These are phyloP conservation scores for Kwoniella pini DNA, from an alignment of 768 basidiomycete genomes.

Conservation along the genomic window DNA sequence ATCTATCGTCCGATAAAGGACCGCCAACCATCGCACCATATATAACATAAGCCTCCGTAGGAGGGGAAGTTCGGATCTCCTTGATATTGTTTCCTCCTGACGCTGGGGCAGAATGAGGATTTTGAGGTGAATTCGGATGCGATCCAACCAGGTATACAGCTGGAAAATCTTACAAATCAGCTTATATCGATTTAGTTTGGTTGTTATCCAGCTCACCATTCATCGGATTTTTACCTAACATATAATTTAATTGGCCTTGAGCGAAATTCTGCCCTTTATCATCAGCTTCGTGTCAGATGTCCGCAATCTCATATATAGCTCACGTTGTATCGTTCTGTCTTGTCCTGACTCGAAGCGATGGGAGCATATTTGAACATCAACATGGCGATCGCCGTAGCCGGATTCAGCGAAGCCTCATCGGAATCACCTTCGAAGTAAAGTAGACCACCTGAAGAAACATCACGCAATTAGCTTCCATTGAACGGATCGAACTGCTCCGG, in stretches of 20 bases:
- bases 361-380: conserved; percentile 74
- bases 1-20: conserved; percentile 72
- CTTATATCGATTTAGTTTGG: background rate
- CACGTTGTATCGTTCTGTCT: conserved; percentile 66
- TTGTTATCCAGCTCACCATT: conserved; percentile 60
- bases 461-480: no score
- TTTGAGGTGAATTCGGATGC: conserved; percentile 85
- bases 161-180: conserved; percentile 40
- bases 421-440: conserved; percentile 83
- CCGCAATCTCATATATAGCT: conserved; percentile 19
- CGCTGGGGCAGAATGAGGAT: conserved; percentile 87
- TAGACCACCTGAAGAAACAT: conserved; percentile 69
- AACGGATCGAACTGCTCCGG: no score
- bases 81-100: conserved; percentile 74
- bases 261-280: conserved; percentile 64
- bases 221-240: conserved; percentile 87
- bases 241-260: conserved; percentile 74
- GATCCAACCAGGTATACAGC: conserved; percentile 83
- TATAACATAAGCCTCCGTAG: conserved; percentile 70
- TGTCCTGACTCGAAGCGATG: conserved; percentile 66
- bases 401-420: conserved; percentile 71
- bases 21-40: conserved; percentile 90
- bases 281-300: background rate
- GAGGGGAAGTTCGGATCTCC: conserved; percentile 70
- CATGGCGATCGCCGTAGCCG: conserved; percentile 85